Evolutionary conservation across 2,329 filamentous ascomycete species (phyloP).

Genomic region (Aspergillus glaucus): DNA sequence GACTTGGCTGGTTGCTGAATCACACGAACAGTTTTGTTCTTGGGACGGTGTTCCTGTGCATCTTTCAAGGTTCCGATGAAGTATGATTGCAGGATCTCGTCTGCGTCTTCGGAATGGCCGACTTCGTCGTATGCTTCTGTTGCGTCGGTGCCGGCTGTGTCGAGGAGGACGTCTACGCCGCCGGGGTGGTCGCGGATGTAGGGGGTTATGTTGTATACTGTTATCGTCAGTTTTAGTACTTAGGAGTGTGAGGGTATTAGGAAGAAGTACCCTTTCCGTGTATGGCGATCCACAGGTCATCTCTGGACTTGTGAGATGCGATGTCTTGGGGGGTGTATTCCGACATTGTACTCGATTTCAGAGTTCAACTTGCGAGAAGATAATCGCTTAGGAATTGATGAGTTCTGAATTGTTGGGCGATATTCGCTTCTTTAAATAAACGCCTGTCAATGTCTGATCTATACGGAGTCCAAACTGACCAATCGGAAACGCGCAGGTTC

Average conservation of each 20-base stretch:
- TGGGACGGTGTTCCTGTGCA: constrained; percentile 12
- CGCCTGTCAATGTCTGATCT: too few species aligned
- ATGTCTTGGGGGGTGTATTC: constrained; percentile 31
- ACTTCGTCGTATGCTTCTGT: constrained; percentile 40
- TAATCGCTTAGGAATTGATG: not conserved
- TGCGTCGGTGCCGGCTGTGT: constrained; percentile 38
- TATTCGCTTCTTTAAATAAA: too few species aligned
- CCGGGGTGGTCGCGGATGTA: constrained; percentile 56
- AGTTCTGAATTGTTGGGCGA: not conserved
- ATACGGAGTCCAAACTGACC: too few species aligned
- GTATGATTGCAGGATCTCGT: constrained; percentile 35
- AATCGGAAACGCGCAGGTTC: too few species aligned
- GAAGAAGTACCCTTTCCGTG: constrained; percentile 46
- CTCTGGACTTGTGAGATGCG: constrained; percentile 43
- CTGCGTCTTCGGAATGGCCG: constrained; percentile 43
- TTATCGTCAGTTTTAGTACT: not conserved
- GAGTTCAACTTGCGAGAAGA: not conserved
- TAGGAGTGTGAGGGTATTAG: not conserved
- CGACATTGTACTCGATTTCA: constrained; percentile 7
- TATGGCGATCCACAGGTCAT: constrained; percentile 51
- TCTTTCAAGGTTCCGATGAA: constrained; percentile 31
- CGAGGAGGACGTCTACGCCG: constrained; percentile 34
- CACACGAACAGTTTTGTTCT: constrained; percentile 13
- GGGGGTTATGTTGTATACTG: constrained; percentile 54
- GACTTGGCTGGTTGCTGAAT: constrained; percentile 8